Percentiles rank a stretch among this genome's conserved stretches.
Evolutionary conservation across 805 yeast species (phyloP).

Genomic region (Pichia pseudocactophila): DNA sequence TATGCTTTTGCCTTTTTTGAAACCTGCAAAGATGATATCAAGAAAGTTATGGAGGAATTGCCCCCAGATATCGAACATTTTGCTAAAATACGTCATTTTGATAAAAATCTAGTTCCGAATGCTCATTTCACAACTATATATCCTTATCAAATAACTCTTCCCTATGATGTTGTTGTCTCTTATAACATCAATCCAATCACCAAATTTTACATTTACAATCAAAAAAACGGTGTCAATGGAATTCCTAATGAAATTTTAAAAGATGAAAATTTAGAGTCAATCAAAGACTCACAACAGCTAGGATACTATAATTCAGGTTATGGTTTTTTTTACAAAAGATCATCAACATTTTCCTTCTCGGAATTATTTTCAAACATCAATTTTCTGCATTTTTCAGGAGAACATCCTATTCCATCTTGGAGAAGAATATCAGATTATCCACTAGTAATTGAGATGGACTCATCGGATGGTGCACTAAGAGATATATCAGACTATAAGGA

Average conservation of each 20-base stretch:
- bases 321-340: conserved; percentile 50
- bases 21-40: conserved; percentile 1
- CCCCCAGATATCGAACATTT: neutral
- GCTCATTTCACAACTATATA: conserved; percentile 1
- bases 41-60: neutral
- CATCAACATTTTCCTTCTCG: conserved; percentile 29
- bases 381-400: conserved; percentile 38
- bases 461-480: conserved; percentile 2
- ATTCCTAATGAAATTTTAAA: conserved; percentile 1
- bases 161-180: neutral
- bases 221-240: neutral
- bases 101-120: neutral
- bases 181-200: conserved; percentile 1
- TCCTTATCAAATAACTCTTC: conserved; percentile 4
- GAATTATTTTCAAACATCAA: conserved; percentile 30
- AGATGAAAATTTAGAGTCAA: neutral
- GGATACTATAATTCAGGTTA: conserved; percentile 17
- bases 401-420: conserved; percentile 59
- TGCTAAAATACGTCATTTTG: neutral
- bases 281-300: neutral
- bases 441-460: conserved; percentile 4
- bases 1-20: conserved; percentile 3
- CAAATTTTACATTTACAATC: conserved; percentile 1
- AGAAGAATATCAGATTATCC: conserved; percentile 37
- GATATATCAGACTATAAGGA: conserved; percentile 1